Base-by-base conservation (phyloP, 139 green algal genomes). In the Deuterostichococcus epilithicus region DNA sequence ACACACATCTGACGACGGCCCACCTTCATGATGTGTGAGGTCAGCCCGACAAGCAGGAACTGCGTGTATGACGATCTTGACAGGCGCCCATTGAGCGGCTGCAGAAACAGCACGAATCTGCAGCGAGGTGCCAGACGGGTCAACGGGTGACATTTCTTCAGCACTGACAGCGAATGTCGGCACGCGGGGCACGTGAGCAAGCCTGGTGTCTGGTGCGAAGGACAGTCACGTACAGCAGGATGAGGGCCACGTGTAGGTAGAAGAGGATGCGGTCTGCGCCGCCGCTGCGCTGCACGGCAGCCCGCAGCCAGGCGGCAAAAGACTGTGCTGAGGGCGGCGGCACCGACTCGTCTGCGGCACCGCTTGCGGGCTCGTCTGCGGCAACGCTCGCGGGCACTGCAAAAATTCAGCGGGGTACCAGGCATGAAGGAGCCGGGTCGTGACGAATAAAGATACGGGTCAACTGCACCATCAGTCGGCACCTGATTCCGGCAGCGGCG, bases 1-100 rank as follows among this genome's bases (percentile, higher is more conserved):
- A 37, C 35, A 76, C 76, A 5, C 45, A 32, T 0, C 68, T 76
- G 30, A 30, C 36, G 1, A 63, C 37, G 34, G 1, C 67, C 44
- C 35, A 83, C 81, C 81, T 86, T 83, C 70, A 79, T 84, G 0
- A 35, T 38, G 58, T 59, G 32, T 15, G 45, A 37, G 1, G 81
- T 45, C 4, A 81, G 22, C 0, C 70, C 70, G 32, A 72, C 47
- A 32, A 74, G 77, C 60, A 80, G 73, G 63, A 80, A 83, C 6
- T 74, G 58, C 8, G 68, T 60, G 74, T 82, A 84, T 0, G 78
- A 75, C 20, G 52, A 30, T 33, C 42, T 52, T 8, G 65, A 63
- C 26, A 81, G 33, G 35, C 25, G 22, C n/a, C 67, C 6, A 39
- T 59, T 73, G 38, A 86, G 33, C 3, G 81, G 81, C 74, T 84